Base-by-base conservation (phyloP, 1,139 yeast genomes). In the Nakaseomyces sp. region DNA sequence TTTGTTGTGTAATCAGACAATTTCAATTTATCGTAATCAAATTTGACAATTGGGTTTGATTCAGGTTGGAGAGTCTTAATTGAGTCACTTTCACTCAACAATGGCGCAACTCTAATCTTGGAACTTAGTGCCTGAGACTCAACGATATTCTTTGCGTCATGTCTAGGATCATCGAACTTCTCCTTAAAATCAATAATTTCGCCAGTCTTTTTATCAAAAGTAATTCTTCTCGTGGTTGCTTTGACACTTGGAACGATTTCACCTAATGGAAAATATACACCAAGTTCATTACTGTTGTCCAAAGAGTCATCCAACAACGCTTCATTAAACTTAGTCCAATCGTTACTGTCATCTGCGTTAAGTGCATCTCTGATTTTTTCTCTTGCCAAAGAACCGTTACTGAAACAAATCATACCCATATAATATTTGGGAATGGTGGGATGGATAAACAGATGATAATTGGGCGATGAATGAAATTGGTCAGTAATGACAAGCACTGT, bases 371-470 rank as follows among this genome's bases (percentile, higher is more conserved):
- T 70, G 5, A 88, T 71, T 48, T 73, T 72, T 56, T 88, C 96
- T 50, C 96, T 70, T 0, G 96, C 95, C 43, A 88, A 68, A 0
- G 96, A 76, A 0, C 96, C 96, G 61, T 88, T 88, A 60, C 95
- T 84, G 61, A 88, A 88, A 61, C 96, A 88, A 45, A 88, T 77
- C 96, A 88, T 88, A 28, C 94, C 95, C 96, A 88, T 88, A 62
- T 79, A 89, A 40, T 81, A 78, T 29, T 72, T 73, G 0, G 79
- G 76, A 53, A 83, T 74, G 0, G 94, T 81, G 5, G 96, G 96
- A 60, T 88, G 96, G 48, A 78, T 76, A 66, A 88, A 88, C 52
- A 87, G 64, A 58, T 88, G 96, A 61, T 87, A 88, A 54, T 81
- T 83, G 3, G 88, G 77, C 1, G 91, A 81, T 2, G 96, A 89